Evolutionary conservation across 257 asterid species (phyloP).

Genomic region (Galeopsis tetrahit): DNA sequence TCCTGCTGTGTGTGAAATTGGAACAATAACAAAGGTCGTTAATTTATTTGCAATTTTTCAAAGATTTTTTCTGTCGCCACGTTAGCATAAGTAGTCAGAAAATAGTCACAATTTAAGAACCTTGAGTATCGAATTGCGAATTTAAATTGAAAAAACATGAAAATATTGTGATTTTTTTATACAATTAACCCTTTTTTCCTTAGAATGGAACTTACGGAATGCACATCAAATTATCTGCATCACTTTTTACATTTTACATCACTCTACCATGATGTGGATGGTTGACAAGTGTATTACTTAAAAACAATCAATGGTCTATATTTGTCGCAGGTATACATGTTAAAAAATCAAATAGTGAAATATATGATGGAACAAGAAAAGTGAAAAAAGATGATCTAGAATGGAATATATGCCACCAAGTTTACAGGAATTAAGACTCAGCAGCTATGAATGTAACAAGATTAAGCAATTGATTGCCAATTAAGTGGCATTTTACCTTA

Average conservation of each 20-base stretch:
- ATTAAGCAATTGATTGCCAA: not conserved
- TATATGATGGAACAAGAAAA: not conserved
- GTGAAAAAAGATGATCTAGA: not conserved
- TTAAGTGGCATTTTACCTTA: slow-evolving; percentile 54
- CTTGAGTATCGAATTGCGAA: no score
- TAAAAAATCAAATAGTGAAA: not conserved
- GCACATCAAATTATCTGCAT: not conserved
- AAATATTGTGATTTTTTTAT: no score
- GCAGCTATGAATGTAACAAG: not conserved
- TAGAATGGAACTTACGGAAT: not conserved
- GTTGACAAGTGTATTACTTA: not conserved
- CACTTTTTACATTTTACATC: not conserved
- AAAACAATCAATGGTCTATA: not conserved
- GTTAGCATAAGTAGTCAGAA: no score
- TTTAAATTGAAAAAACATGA: no score
- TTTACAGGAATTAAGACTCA: not conserved
- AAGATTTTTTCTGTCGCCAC: no score
- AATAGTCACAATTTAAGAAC: no score
- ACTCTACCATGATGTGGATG: not conserved
- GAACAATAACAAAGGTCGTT: no score
- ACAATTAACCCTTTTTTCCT: no score
- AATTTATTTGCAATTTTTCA: no score
- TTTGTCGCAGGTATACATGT: not conserved
- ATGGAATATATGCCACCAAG: not conserved
- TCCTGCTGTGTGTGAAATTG: no score